Evolutionary conservation across 2,329 filamentous ascomycete species (phyloP).

Genomic region (Aspergillus jensenii): DNA sequence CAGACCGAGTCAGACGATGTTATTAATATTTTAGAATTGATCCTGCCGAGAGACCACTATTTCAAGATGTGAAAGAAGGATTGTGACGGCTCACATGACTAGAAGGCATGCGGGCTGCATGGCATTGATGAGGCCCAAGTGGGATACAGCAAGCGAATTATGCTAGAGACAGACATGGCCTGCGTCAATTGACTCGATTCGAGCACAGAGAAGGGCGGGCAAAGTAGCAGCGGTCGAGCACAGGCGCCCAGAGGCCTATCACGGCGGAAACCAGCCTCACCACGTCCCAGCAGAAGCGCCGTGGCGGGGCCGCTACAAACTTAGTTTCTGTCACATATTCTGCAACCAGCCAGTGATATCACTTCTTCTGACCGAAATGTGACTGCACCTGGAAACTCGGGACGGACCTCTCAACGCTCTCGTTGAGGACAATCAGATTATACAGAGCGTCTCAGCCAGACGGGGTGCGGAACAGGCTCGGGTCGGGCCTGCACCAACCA

Average conservation of each 20-base stretch:
- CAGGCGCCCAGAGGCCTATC: background rate
- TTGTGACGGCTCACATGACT: constrained; percentile 11
- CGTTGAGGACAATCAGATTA: constrained; percentile 1
- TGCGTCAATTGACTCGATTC: constrained; percentile 1
- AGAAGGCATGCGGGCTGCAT: constrained; percentile 2
- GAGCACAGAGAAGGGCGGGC: background rate
- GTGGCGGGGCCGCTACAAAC: constrained; percentile 16
- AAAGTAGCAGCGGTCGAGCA: background rate
- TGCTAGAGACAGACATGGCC: background rate
- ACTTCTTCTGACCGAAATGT: background rate
- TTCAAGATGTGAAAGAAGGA: background rate
- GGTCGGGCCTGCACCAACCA: constrained; percentile 4
- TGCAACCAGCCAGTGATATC: background rate
- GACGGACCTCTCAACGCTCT: too few relatives aligned
- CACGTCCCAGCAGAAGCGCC: constrained; percentile 15
- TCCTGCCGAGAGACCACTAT: background rate
- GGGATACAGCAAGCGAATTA: background rate
- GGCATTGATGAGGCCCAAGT: background rate
- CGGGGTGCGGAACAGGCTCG: background rate
- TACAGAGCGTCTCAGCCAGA: background rate
- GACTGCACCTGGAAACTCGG: background rate
- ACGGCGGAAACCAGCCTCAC: constrained; percentile 12
- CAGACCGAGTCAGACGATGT: background rate
- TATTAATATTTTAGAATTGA: background rate
- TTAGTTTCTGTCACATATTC: constrained; percentile 10